phyloP scores from a whole-genome alignment of 2,329 filamentous ascomycete genomes.

The Colletotrichum lupini region DNA sequence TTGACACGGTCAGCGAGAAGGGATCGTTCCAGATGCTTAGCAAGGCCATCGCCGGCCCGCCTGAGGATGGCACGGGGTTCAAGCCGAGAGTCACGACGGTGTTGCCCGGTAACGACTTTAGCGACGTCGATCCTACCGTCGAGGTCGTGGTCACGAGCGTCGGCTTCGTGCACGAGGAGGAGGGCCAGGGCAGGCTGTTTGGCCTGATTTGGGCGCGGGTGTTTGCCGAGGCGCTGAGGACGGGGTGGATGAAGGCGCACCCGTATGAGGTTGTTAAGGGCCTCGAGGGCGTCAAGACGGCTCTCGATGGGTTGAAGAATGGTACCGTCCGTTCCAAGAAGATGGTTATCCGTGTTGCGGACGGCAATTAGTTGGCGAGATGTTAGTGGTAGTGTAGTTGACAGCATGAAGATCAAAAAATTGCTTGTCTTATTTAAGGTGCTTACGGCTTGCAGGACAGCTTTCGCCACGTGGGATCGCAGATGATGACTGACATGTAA shows the following conservation, averaged over 20 bases:
- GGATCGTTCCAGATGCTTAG: slow-evolving; percentile 32
- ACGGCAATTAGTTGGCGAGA: slow-evolving; percentile 10
- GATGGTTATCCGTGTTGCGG: slow-evolving; percentile 35
- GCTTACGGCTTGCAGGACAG: neutral
- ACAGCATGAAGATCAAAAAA: neutral
- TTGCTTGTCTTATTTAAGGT: neutral
- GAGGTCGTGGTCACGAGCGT: slow-evolving; percentile 25
- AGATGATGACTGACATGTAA: neutral
- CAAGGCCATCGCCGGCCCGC: slow-evolving; percentile 31
- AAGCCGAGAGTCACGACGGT: slow-evolving; percentile 35
- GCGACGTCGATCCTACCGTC: slow-evolving; percentile 27
- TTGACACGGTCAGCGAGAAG: slow-evolving; percentile 37
- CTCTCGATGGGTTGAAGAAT: slow-evolving; percentile 29
- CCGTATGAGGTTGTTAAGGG: slow-evolving; percentile 35
- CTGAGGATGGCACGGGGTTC: slow-evolving; percentile 25
- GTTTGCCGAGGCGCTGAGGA: slow-evolving; percentile 32
- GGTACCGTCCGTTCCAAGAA: slow-evolving; percentile 37
- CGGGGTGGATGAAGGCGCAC: slow-evolving; percentile 37
- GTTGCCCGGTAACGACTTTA: slow-evolving; percentile 28
- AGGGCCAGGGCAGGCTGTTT: slow-evolving; percentile 28
- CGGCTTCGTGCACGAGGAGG: slow-evolving; percentile 33
- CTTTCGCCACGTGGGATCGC: neutral
- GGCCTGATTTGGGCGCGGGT: slow-evolving; percentile 29
- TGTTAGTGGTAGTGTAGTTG: neutral
- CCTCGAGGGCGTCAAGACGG: slow-evolving; percentile 25